These are phyloP conservation scores for Coniochaeta prunicola DNA, from an alignment of 2,329 filamentous ascomycete genomes.

Conservation along the genomic window DNA sequence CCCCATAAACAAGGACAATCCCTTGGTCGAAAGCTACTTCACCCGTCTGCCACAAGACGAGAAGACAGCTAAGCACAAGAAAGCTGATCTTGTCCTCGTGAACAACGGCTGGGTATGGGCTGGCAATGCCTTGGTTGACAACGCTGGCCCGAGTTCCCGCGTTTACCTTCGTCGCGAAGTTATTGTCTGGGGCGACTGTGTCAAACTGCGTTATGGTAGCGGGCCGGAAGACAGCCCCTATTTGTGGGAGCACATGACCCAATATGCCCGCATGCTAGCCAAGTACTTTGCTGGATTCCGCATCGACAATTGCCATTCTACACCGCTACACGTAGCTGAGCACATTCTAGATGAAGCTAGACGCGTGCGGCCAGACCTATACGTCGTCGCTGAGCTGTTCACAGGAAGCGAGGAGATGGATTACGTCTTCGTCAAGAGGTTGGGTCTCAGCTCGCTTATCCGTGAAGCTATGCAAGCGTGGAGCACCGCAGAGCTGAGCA, in stretches of 20 bases:
- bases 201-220: slow-evolving; percentile 86
- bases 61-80: slow-evolving; percentile 67
- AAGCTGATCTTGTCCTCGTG: slow-evolving; percentile 71
- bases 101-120: slow-evolving; percentile 99
- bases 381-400: slow-evolving; percentile 92
- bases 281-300: slow-evolving; percentile 94
- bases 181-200: slow-evolving; percentile 97
- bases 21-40: slow-evolving; percentile 91
- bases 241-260: slow-evolving; percentile 92
- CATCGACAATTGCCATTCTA: slow-evolving; percentile 97
- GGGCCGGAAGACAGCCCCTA: slow-evolving; percentile 80
- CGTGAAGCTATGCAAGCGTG: slow-evolving; percentile 98
- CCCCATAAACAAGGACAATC: slow-evolving; percentile 66
- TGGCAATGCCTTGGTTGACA: slow-evolving; percentile 87
- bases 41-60: slow-evolving; percentile 78
- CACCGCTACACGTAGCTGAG: slow-evolving; percentile 87
- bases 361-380: slow-evolving; percentile 76
- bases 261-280: slow-evolving; percentile 85
- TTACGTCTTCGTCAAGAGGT: slow-evolving; percentile 87
- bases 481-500: slow-evolving; percentile 87
- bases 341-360: slow-evolving; percentile 93
- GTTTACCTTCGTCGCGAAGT: slow-evolving; percentile 96
- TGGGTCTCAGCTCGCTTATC: slow-evolving; percentile 87
- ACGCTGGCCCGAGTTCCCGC: slow-evolving; percentile 80
- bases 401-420: slow-evolving; percentile 94